phyloP scores from a whole-genome alignment of 73 alveolate genomes.

The Paramecium sonneborni region DNA sequence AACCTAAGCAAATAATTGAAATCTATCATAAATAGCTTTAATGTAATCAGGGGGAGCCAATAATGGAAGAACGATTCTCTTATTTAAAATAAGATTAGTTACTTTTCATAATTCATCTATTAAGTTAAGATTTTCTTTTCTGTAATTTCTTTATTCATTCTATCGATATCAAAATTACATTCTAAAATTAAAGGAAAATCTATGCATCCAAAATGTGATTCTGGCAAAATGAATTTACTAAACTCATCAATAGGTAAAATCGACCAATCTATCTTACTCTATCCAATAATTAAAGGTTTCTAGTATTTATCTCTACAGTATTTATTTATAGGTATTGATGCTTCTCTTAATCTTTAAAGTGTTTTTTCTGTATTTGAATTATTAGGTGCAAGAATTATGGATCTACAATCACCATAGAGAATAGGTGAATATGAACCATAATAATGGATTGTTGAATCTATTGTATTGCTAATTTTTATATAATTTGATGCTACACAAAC shows the following conservation, averaged over 20 bases:
- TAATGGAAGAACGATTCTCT: conserved; percentile 54
- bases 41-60: conserved; percentile 68
- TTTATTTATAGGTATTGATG: conserved; percentile 52
- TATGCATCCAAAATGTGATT: conserved; percentile 32
- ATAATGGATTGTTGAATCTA: conserved; percentile 62
- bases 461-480: conserved; percentile 54
- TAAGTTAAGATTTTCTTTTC: conserved; percentile 55
- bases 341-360: conserved; percentile 45
- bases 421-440: conserved; percentile 66
- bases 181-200: conserved; percentile 4
- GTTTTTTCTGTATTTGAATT: conserved; percentile 56
- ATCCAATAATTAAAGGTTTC: conserved; percentile 65
- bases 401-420: conserved; percentile 69
- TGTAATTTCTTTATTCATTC: conserved; percentile 38
- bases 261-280: conserved; percentile 46
- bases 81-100: background rate
- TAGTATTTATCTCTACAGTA: conserved; percentile 56
- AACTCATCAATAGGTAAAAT: conserved; percentile 60
- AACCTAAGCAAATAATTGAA: background rate
- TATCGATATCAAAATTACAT: conserved; percentile 2
- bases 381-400: conserved; percentile 64
- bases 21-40: conserved; percentile 55
- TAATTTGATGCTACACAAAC: conserved; percentile 66
- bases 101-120: conserved; percentile 72
- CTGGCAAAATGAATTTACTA: conserved; percentile 58